A percentile compares a stretch with the other conserved stretches of the same genome.
phyloP scores from a whole-genome alignment of 257 asterid species.

The Eustoma russellianum region DNA sequence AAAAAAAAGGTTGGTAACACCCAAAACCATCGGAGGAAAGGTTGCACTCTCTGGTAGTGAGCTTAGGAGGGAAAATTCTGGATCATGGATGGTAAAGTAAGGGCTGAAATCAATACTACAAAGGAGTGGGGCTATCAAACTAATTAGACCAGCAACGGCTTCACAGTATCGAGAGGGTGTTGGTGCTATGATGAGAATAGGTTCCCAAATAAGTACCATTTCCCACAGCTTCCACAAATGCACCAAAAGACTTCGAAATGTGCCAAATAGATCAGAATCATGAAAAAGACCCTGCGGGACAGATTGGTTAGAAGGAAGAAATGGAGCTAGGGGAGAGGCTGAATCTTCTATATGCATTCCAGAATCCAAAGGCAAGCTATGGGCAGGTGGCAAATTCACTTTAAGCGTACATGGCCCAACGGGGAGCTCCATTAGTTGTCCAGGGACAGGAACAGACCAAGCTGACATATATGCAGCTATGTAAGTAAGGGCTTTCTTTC shows the following conservation, averaged over 20 bases:
- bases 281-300: slow-evolving; percentile 92
- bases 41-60: slow-evolving; percentile 56
- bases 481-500: slow-evolving; percentile 76
- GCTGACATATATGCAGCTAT: slow-evolving; percentile 75
- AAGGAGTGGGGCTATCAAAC: slow-evolving; percentile 91
- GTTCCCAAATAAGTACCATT: slow-evolving; percentile 81
- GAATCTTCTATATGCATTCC: slow-evolving; percentile 75
- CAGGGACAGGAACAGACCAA: slow-evolving; percentile 89
- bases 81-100: slow-evolving; percentile 90
- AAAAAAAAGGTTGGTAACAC: slow-evolving; percentile 95
- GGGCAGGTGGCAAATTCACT: slow-evolving; percentile 88
- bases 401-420: slow-evolving; percentile 82
- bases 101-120: slow-evolving; percentile 91
- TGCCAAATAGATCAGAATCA: slow-evolving; percentile 91
- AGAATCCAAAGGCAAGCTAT: slow-evolving; percentile 77
- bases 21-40: slow-evolving; percentile 82
- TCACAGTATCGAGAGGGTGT: slow-evolving; percentile 94
- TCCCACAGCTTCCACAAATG: slow-evolving; percentile 99
- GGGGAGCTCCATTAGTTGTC: slow-evolving; percentile 80
- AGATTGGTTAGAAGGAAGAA: slow-evolving; percentile 79
- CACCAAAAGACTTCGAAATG: slow-evolving; percentile 71
- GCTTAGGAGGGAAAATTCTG: slow-evolving; percentile 72
- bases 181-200: slow-evolving; percentile 83
- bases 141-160: slow-evolving; percentile 89
- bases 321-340: slow-evolving; percentile 84